Base-by-base conservation (phyloP, 495 filamentous ascomycete species). In the Penicillium flavigenum region DNA sequence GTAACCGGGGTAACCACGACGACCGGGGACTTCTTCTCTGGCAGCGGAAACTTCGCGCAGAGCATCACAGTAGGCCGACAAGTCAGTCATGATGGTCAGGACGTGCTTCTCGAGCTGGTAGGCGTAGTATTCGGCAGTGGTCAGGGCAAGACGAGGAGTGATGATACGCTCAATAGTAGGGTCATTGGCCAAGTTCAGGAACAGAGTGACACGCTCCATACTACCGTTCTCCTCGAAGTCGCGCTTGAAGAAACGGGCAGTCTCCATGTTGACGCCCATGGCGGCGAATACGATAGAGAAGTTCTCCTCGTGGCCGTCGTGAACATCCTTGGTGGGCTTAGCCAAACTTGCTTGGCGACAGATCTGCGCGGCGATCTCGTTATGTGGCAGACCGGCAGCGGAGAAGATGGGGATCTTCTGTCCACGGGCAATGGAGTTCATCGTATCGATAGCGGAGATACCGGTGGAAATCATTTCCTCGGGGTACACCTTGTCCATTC, bases 371-470 rank as follows among this genome's bases (percentile, higher is more conserved):
- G 95, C 95, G 64, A 99, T 96, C 78, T 99, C 95, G 76, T 98
- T 97, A 76, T 99, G 95, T 6, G 95, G 95, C 52, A 99, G 81
- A 91, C 95, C 95, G 51, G 95, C 87, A 46, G 95, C 92, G 7
- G 95, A 98, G 86, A 99, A 99, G 69, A 99, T 99, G 54, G 95
- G 95, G 61, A 99, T 99, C 82, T 99, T 99, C 76, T 99, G 95
- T 57, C 95, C 95, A 81, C 95, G 92, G 62, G 95, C 94, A 73
- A 99, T 93, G 58, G 95, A 98, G 84, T 99, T 99, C 95, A 99
- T 99, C 42, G 93, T 97, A 73, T 99, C 95, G 67, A 99, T 99
- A 67, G 95, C 92, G 56, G 92, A 96, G 72, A 99, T 99, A 84
- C 95, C 95, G 54, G 95, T 99, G 10, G 93, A 92, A 66, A 99